Percentiles rank a stretch among this genome's conserved stretches.
Conservation (phyloP, 2,329 filamentous ascomycete genomes). For the Ceratocystis cacaofunesta region DNA sequence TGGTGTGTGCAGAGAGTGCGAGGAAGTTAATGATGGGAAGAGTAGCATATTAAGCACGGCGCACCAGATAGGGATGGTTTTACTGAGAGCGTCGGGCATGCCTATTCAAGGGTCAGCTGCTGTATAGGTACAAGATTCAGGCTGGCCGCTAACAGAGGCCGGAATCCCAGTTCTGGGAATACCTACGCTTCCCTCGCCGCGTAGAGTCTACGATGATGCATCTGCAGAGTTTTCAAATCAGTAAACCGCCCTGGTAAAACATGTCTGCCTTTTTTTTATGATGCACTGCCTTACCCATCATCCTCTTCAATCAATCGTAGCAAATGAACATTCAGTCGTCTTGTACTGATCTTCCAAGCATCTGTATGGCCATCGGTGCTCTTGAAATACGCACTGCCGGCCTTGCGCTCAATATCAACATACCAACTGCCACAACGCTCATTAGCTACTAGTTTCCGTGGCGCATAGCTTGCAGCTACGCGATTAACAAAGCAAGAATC, state of each 20-base stretch:
- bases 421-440: constrained; percentile 97
- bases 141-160: no score
- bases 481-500: constrained; percentile 61
- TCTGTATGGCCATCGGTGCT: constrained; percentile 88
- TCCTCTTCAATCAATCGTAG: constrained; percentile 49
- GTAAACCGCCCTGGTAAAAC: background rate
- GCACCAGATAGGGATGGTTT: constrained; percentile 90
- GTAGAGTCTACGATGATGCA: constrained; percentile 88
- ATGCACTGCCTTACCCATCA: constrained; percentile 40
- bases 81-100: constrained; percentile 88
- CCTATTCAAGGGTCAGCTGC: constrained; percentile 28
- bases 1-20: constrained; percentile 51
- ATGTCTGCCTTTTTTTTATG: background rate
- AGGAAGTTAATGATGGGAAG: constrained; percentile 40
- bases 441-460: constrained; percentile 69
- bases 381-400: constrained; percentile 82
- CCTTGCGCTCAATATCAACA: constrained; percentile 49
- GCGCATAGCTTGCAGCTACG: constrained; percentile 37
- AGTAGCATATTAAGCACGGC: constrained; percentile 67
- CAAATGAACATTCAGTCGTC: constrained; percentile 73
- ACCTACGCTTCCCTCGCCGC: constrained; percentile 65
- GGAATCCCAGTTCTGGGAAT: no score
- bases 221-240: constrained; percentile 25
- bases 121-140: background rate
- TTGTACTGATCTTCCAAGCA: constrained; percentile 77